phyloP scores from a whole-genome alignment of 2,329 filamentous ascomycete species.

The Nemania sp. region DNA sequence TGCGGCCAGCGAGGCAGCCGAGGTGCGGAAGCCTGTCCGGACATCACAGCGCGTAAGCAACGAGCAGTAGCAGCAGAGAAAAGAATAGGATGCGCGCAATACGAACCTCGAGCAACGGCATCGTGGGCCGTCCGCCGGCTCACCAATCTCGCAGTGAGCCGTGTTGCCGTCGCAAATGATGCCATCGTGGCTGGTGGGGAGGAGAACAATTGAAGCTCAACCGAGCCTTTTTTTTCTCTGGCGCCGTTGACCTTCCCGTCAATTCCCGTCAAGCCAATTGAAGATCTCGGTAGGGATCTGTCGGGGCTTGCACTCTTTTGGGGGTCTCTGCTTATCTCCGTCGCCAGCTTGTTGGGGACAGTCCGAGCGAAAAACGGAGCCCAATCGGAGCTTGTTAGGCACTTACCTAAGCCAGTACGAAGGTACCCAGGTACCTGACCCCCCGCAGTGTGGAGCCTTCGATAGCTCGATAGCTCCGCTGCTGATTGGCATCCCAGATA shows the following conservation, averaged over 20 bases:
- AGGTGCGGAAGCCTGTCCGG: constrained; percentile 68
- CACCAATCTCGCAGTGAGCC: constrained; percentile 63
- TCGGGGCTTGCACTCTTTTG: constrained; percentile 31
- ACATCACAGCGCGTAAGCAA: constrained; percentile 10
- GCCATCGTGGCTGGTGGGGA: constrained; percentile 56
- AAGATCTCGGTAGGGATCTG: constrained; percentile 16
- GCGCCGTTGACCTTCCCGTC: constrained; percentile 1
- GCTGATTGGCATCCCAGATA: too few species aligned
- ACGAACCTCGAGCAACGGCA: constrained; percentile 61
- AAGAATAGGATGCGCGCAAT: constrained; percentile 3
- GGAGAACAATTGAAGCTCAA: constrained; percentile 32
- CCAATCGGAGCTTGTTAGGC: constrained; percentile 10
- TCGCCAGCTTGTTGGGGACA: constrained; percentile 36
- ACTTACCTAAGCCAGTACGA: not conserved
- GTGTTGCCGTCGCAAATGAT: constrained; percentile 66
- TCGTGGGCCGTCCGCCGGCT: constrained; percentile 56
- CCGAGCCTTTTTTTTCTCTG: constrained; percentile 37
- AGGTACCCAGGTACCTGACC: too few species aligned
- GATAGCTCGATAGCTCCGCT: too few species aligned
- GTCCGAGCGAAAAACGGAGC: constrained; percentile 25
- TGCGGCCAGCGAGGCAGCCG: constrained; percentile 67
- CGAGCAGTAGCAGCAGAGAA: not conserved
- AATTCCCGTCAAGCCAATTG: constrained; percentile 8
- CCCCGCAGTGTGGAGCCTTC: too few species aligned
- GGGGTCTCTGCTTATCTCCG: constrained; percentile 19